A percentile compares a stretch with the other conserved stretches of the same genome.
phyloP scores from a whole-genome alignment of 2,329 filamentous ascomycete genomes.

The Penicillium glabrum region DNA sequence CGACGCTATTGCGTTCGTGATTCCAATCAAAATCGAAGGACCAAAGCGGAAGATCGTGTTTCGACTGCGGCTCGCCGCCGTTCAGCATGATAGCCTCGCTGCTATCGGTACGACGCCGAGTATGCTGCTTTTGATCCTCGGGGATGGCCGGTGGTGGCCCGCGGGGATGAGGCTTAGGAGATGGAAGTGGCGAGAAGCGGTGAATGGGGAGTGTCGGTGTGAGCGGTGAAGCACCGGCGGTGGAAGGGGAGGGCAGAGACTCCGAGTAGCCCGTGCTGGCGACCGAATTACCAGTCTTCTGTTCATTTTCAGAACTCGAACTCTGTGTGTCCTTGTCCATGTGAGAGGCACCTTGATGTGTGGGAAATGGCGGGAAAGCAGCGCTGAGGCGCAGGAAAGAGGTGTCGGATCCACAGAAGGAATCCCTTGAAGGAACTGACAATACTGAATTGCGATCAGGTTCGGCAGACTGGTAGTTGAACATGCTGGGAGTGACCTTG shows the following conservation, averaged over 20 bases:
- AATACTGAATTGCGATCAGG: slow-evolving; percentile 30
- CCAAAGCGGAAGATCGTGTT: slow-evolving; percentile 50
- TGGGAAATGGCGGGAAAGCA: slow-evolving; percentile 26
- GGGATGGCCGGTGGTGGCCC: slow-evolving; percentile 35
- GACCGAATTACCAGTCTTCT: slow-evolving; percentile 31
- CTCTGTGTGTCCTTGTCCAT: slow-evolving; percentile 30
- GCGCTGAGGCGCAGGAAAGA: slow-evolving; percentile 43
- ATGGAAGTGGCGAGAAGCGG: slow-evolving; percentile 38
- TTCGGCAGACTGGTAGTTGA: slow-evolving; percentile 21
- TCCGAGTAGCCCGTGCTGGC: slow-evolving; percentile 39
- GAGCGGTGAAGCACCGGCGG: slow-evolving; percentile 38
- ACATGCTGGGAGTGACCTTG: slow-evolving; percentile 46
- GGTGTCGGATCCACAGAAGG: slow-evolving; percentile 37
- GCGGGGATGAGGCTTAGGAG: slow-evolving; percentile 33
- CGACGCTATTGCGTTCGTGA: slow-evolving; percentile 41
- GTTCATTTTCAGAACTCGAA: slow-evolving; percentile 36
- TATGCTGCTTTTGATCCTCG: slow-evolving; percentile 35
- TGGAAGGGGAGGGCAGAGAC: slow-evolving; percentile 37
- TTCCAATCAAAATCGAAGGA: slow-evolving; percentile 36
- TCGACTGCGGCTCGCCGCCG: slow-evolving; percentile 54
- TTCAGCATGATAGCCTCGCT: slow-evolving; percentile 49
- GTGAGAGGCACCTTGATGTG: slow-evolving; percentile 28
- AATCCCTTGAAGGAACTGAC: slow-evolving; percentile 32
- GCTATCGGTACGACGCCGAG: slow-evolving; percentile 43
- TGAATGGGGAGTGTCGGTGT: slow-evolving; percentile 41